Percentiles rank a stretch among this genome's conserved stretches.
Conservation (phyloP, 148 eudicot genomes). For the Spergularia bocconei region DNA sequence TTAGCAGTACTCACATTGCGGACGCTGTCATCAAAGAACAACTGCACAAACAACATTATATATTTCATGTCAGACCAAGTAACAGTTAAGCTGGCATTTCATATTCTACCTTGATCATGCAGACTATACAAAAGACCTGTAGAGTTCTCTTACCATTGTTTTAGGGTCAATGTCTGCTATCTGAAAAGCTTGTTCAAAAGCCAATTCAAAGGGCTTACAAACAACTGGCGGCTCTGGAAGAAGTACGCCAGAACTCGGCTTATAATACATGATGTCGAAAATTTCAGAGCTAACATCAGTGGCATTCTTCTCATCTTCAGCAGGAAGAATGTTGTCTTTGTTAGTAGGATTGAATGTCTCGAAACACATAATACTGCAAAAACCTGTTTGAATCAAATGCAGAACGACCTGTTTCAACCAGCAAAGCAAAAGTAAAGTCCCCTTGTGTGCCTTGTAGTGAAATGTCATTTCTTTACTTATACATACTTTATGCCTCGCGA, state of each 20-base stretch:
- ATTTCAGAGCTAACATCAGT: constrained; percentile 27
- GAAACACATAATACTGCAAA: constrained; percentile 69
- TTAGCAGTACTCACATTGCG: constrained; percentile 72
- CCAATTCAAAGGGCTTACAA: constrained; percentile 70
- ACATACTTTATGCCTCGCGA: no score
- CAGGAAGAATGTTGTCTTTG: no score
- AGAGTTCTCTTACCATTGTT: constrained; percentile 51
- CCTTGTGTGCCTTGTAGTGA: no score
- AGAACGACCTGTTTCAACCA: no score
- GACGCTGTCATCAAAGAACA: constrained; percentile 84
- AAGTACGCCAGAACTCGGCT: constrained; percentile 29
- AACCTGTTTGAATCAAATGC: constrained; percentile 24
- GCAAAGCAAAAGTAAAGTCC: no score
- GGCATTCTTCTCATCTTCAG: constrained; percentile 19
- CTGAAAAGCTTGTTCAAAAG: constrained; percentile 58
- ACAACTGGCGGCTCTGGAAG: constrained; percentile 59
- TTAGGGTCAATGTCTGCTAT: constrained; percentile 61
- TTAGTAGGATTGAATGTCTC: constrained; percentile 66
- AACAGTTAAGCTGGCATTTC: background rate
- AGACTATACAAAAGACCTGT: background rate
- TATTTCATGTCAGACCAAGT: background rate
- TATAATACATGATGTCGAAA: constrained; percentile 41
- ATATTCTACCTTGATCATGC: background rate
- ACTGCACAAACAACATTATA: constrained; percentile 32
- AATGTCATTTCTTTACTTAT: no score